Percentiles rank a stretch among this genome's conserved stretches.
Evolutionary conservation across 495 filamentous ascomycete genomes (phyloP).

Genomic region (Penicillium macrosclerotiorum): DNA sequence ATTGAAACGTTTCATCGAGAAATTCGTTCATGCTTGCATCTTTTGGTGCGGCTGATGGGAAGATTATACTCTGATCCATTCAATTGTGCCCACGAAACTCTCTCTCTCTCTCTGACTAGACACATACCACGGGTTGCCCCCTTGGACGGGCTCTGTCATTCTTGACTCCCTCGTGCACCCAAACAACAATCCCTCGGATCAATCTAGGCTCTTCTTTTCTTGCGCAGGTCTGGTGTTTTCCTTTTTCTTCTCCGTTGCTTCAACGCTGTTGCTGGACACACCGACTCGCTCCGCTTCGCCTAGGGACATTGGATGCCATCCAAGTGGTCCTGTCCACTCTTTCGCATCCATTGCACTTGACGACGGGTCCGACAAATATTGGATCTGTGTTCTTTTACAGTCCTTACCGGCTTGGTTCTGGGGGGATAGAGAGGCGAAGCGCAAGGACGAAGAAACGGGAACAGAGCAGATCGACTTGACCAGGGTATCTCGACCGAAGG

Average conservation of each 20-base stretch:
- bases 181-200: slow-evolving; percentile 26
- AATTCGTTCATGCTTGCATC: background rate
- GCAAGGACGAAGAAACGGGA: background rate
- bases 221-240: slow-evolving; percentile 7
- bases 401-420: slow-evolving; percentile 11
- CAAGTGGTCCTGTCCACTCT: slow-evolving; percentile 29
- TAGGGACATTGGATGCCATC: slow-evolving; percentile 27
- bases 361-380: slow-evolving; percentile 8
- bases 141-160: slow-evolving; percentile 22
- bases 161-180: slow-evolving; percentile 20
- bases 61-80: background rate
- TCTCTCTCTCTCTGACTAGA: background rate
- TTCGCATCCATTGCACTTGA: slow-evolving; percentile 17
- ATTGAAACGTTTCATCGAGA: too few species aligned
- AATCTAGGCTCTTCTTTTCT: slow-evolving; percentile 31
- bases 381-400: slow-evolving; percentile 2
- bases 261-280: slow-evolving; percentile 23
- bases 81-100: background rate
- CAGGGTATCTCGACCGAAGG: background rate
- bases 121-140: slow-evolving; percentile 29
- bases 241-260: slow-evolving; percentile 9
- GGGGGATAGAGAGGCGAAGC: background rate
- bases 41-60: background rate
- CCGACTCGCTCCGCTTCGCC: slow-evolving; percentile 6
- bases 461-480: background rate